Percentiles rank a stretch among this genome's conserved stretches.
Conservation (phyloP, 768 basidiomycete genomes). For the Tylopilus sp. region DNA sequence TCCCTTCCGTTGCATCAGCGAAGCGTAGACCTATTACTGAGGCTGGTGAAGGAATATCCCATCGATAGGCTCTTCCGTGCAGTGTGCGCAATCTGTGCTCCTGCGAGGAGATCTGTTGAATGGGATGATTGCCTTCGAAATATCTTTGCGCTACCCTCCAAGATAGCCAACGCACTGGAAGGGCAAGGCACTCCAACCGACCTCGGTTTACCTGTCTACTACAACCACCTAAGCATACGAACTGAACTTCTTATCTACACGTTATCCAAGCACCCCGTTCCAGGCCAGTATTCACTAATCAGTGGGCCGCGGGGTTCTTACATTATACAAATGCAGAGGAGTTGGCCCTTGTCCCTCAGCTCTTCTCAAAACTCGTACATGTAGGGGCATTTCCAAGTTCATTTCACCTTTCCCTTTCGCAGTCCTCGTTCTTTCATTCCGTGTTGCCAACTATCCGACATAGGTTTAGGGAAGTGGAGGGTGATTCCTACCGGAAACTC, state of each 20-base stretch:
- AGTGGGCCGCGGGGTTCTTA: slow-evolving; percentile 8
- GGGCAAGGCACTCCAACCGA: slow-evolving; percentile 41
- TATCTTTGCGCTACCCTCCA: slow-evolving; percentile 65
- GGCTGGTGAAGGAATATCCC: slow-evolving; percentile 60
- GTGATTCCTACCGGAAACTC: slow-evolving; percentile 40
- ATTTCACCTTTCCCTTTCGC: slow-evolving; percentile 49
- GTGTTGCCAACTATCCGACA: slow-evolving; percentile 47
- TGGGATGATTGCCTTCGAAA: slow-evolving; percentile 82
- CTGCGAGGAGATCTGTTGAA: slow-evolving; percentile 31
- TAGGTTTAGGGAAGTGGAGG: slow-evolving; percentile 29
- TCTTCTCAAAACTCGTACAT: slow-evolving; percentile 65
- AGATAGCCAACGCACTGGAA: slow-evolving; percentile 68
- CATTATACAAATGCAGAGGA: slow-evolving; percentile 32
- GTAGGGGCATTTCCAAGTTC: slow-evolving; percentile 61
- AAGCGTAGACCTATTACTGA: slow-evolving; percentile 50
- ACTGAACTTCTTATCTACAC: slow-evolving; percentile 49
- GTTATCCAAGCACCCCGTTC: slow-evolving; percentile 35
- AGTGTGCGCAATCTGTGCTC: slow-evolving; percentile 36
- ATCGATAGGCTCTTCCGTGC: slow-evolving; percentile 63
- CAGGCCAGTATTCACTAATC: slow-evolving; percentile 39
- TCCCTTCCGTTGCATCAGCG: slow-evolving; percentile 46
- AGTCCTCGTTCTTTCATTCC: slow-evolving; percentile 66
- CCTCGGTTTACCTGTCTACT: slow-evolving; percentile 58
- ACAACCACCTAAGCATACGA: slow-evolving; percentile 48
- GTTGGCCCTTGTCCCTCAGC: slow-evolving; percentile 43